phyloP scores from a whole-genome alignment of 768 basidiomycete species.

The Mycena kentingensis region DNA sequence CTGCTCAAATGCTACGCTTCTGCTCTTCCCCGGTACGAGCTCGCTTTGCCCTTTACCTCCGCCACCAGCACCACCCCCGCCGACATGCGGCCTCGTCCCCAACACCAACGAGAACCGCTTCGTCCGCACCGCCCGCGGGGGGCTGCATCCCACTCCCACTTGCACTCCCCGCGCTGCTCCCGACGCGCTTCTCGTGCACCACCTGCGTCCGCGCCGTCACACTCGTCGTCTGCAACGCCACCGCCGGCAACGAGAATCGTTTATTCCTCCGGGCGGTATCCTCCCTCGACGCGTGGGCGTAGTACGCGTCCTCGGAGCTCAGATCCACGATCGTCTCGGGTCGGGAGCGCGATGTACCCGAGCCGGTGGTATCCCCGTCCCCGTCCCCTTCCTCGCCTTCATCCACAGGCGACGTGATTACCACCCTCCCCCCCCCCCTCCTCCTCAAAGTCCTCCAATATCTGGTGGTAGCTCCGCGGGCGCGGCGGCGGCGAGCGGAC shows the following conservation, averaged over 20 bases:
- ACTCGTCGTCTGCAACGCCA: constrained; percentile 71
- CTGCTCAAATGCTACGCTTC: too few relatives aligned
- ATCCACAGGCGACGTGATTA: constrained; percentile 14
- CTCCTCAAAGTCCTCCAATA: constrained; percentile 62
- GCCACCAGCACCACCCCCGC: constrained; percentile 40
- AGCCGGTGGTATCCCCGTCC: constrained; percentile 14
- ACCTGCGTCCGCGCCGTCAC: constrained; percentile 60
- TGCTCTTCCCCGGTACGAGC: constrained; percentile 21
- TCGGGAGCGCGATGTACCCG: background rate
- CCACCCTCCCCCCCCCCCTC: constrained; percentile 32
- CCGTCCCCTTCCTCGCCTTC: constrained; percentile 22
- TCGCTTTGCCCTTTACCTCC: constrained; percentile 23
- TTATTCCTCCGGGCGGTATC: constrained; percentile 65
- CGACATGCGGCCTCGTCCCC: constrained; percentile 33
- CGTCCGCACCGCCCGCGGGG: constrained; percentile 26
- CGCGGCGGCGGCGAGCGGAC: constrained; percentile 42
- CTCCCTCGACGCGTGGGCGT: constrained; percentile 46
- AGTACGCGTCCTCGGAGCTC: constrained; percentile 17
- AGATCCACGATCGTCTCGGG: constrained; percentile 10
- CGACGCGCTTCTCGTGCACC: constrained; percentile 12
- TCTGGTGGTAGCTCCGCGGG: constrained; percentile 66
- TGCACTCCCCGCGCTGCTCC: constrained; percentile 16
- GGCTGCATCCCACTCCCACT: constrained; percentile 32
- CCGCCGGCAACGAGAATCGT: constrained; percentile 76
- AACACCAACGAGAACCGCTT: constrained; percentile 66